Evolutionary conservation across 2,329 filamentous ascomycete species (phyloP).

Genomic region (Spiromastix sp.): DNA sequence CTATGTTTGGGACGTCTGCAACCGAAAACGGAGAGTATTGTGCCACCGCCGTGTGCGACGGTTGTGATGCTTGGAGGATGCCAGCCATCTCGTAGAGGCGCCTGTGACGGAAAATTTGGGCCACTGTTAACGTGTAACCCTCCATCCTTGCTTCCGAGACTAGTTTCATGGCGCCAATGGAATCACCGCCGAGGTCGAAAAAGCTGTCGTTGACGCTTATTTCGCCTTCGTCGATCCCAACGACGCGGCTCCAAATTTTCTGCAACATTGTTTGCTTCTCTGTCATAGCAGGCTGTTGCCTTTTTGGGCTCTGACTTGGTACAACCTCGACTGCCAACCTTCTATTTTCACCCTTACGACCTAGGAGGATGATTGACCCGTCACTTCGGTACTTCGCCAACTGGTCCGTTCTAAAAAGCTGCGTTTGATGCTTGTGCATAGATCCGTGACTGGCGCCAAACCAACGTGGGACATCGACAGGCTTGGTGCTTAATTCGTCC

Average conservation of each 20-base stretch:
- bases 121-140: slow-evolving; percentile 42
- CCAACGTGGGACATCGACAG: slow-evolving; percentile 1
- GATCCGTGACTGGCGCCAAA: neutral
- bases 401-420: slow-evolving; percentile 4
- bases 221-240: slow-evolving; percentile 34
- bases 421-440: neutral
- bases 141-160: slow-evolving; percentile 44
- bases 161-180: slow-evolving; percentile 49
- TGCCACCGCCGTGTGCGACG: slow-evolving; percentile 8
- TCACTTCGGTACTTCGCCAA: slow-evolving; percentile 6
- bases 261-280: slow-evolving; percentile 25
- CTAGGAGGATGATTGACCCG: slow-evolving; percentile 22
- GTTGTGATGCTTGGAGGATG: neutral
- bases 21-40: slow-evolving; percentile 38
- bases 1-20: slow-evolving; percentile 27
- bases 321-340: slow-evolving; percentile 43
- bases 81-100: slow-evolving; percentile 36
- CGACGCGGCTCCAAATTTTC: slow-evolving; percentile 39
- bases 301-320: slow-evolving; percentile 19
- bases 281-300: slow-evolving; percentile 1
- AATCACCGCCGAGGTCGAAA: slow-evolving; percentile 48
- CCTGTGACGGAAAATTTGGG: slow-evolving; percentile 39
- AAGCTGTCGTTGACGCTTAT: slow-evolving; percentile 44
- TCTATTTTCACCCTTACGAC: slow-evolving; percentile 47
- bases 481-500: neutral